These are phyloP conservation scores for Colletotrichum costaricense DNA, from an alignment of 2,329 filamentous ascomycete species.

Conservation along the genomic window DNA sequence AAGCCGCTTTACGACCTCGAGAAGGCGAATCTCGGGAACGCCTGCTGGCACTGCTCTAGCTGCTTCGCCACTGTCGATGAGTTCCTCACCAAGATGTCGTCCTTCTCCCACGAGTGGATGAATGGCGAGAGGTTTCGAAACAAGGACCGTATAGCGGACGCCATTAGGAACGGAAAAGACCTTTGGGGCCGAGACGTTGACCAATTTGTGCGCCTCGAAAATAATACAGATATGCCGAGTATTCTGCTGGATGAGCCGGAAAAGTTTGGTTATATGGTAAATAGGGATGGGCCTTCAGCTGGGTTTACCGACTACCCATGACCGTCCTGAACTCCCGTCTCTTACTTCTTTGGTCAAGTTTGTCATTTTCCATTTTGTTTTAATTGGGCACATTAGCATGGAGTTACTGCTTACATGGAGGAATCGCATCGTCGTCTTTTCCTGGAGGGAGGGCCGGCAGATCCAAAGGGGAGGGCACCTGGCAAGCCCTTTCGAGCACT, in stretches of 20 bases:
- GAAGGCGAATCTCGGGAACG: slow-evolving; percentile 53
- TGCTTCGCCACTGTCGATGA: slow-evolving; percentile 69
- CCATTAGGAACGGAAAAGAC: slow-evolving; percentile 64
- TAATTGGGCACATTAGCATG: not conserved
- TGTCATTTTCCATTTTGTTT: not conserved
- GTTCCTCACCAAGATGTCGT: slow-evolving; percentile 64
- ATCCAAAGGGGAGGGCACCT: not conserved
- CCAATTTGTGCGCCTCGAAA: slow-evolving; percentile 58
- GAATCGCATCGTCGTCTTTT: not conserved
- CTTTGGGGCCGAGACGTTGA: slow-evolving; percentile 64
- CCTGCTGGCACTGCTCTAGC: slow-evolving; percentile 71
- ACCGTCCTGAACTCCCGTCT: not conserved
- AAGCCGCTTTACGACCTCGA: slow-evolving; percentile 27
- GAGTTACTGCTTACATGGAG: not conserved
- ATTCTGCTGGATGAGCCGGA: slow-evolving; percentile 54
- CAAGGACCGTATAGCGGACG: slow-evolving; percentile 58
- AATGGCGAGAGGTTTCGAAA: slow-evolving; percentile 62
- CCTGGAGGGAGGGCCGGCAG: too few species aligned
- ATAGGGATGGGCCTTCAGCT: slow-evolving; percentile 57
- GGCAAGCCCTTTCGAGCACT: too few species aligned
- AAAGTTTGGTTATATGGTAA: slow-evolving; percentile 57
- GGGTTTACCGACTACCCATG: slow-evolving; percentile 60
- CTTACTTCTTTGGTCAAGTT: not conserved
- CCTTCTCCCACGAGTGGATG: slow-evolving; percentile 58
- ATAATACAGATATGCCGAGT: slow-evolving; percentile 64